These are phyloP conservation scores for Cinnamomum chago DNA, from an alignment of 164 flowering plant species.

Conservation along the genomic window DNA sequence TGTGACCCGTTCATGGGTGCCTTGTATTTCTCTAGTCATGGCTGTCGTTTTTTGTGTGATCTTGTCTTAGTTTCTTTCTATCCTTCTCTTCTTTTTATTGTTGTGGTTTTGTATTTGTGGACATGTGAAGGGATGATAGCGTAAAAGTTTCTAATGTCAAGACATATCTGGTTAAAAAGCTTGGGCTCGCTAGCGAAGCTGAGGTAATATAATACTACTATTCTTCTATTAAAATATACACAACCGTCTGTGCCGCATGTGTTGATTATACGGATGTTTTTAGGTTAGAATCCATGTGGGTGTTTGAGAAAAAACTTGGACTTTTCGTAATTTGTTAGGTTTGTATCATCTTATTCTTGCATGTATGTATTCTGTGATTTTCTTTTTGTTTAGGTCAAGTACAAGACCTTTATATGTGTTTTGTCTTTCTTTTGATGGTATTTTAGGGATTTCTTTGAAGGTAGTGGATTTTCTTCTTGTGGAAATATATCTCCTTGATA, in stretches of 20 bases:
- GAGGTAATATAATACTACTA: conserved; percentile 20
- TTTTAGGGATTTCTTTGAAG: too few relatives aligned
- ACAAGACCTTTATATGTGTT: too few relatives aligned
- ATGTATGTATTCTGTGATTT: too few relatives aligned
- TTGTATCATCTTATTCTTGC: not conserved
- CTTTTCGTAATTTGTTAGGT: not conserved
- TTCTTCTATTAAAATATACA: not conserved
- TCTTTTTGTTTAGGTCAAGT: too few relatives aligned
- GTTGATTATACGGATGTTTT: not conserved
- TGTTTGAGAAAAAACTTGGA: not conserved
- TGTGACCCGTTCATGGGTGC: conserved; percentile 2
- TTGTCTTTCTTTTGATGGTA: too few relatives aligned
- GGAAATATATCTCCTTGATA: too few relatives aligned
- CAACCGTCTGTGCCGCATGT: not conserved
- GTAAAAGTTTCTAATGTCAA: conserved; percentile 35
- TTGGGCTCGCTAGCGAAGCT: conserved; percentile 33
- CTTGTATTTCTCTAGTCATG: not conserved
- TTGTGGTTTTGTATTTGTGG: conserved; percentile 10
- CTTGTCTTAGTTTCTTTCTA: too few relatives aligned
- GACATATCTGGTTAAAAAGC: conserved; percentile 35
- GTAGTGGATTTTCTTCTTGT: too few relatives aligned
- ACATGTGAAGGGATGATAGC: conserved; percentile 23
- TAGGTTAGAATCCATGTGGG: not conserved
- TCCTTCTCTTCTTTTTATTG: not conserved
- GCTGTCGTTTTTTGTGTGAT: too few relatives aligned